Conservation (phyloP, 768 basidiomycete species). For the Auricularia cornea region DNA sequence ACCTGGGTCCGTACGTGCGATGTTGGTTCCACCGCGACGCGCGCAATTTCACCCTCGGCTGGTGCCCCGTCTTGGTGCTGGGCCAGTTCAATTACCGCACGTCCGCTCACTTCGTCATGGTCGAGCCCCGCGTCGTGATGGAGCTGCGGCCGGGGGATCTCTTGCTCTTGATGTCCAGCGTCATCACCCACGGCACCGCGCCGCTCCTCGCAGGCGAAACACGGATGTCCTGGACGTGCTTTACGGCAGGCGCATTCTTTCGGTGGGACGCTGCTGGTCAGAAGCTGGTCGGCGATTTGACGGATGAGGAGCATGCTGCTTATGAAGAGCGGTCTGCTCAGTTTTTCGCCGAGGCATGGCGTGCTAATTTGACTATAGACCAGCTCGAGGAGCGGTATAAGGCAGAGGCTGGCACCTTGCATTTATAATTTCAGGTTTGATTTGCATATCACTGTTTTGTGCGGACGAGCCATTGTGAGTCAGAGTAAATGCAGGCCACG, state of each 20-base stretch:
- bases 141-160: slow-evolving; percentile 19
- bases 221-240: slow-evolving; percentile 17
- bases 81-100: slow-evolving; percentile 20
- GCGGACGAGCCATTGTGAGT: no score
- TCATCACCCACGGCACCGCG: slow-evolving; percentile 20
- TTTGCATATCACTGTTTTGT: no score
- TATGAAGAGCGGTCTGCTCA: not conserved
- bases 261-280: not conserved
- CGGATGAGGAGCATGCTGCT: not conserved
- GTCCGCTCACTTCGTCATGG: slow-evolving; percentile 27
- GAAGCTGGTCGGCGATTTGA: not conserved
- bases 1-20: slow-evolving; percentile 17
- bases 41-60: slow-evolving; percentile 23
- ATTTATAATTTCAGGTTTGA: no score
- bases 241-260: slow-evolving; percentile 2
- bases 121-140: slow-evolving; percentile 19
- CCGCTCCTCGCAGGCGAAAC: slow-evolving; percentile 12
- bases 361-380: no score
- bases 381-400: no score
- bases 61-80: slow-evolving; percentile 24
- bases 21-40: slow-evolving; percentile 19
- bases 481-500: no score
- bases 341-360: not conserved
- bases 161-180: slow-evolving; percentile 23
- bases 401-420: no score